phyloP scores from a whole-genome alignment of 2,329 filamentous ascomycete genomes.

The Cladosporium sp. region DNA sequence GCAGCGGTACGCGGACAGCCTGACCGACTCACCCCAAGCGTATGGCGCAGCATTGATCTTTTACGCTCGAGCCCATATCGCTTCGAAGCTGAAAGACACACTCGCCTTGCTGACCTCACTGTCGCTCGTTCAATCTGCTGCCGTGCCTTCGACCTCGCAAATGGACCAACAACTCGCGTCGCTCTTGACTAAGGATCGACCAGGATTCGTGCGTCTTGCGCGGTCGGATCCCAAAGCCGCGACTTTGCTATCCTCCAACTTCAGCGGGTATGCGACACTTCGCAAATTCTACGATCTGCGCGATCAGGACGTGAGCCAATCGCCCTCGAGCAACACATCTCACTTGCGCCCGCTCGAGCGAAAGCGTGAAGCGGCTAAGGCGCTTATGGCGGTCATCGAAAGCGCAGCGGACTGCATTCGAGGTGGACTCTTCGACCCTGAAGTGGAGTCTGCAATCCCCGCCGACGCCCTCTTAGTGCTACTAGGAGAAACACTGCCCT shows the following conservation, averaged over 20 bases:
- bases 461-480: conserved; percentile 81
- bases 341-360: conserved; percentile 50
- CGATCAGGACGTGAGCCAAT: conserved; percentile 51
- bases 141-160: conserved; percentile 64
- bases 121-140: conserved; percentile 76
- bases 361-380: conserved; percentile 64
- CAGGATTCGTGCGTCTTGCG: conserved; percentile 65
- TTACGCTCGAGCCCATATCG: conserved; percentile 77
- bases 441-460: conserved; percentile 74
- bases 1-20: conserved; percentile 74
- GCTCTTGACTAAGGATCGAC: conserved; percentile 65
- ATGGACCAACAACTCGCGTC: conserved; percentile 66
- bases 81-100: conserved; percentile 74
- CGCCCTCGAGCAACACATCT: conserved; percentile 33
- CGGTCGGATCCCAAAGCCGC: conserved; percentile 74
- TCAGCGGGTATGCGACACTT: conserved; percentile 87
- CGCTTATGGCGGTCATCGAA: conserved; percentile 74
- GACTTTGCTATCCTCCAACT: conserved; percentile 72
- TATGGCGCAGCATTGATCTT: conserved; percentile 87
- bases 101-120: conserved; percentile 81
- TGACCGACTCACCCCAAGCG: conserved; percentile 54
- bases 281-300: conserved; percentile 86
- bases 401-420: conserved; percentile 87
- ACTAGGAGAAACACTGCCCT: conserved; percentile 74
- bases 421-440: conserved; percentile 79